Evolutionary conservation across 2,329 filamentous ascomycete species (phyloP).

Genomic region (Cladosporium sp.): DNA sequence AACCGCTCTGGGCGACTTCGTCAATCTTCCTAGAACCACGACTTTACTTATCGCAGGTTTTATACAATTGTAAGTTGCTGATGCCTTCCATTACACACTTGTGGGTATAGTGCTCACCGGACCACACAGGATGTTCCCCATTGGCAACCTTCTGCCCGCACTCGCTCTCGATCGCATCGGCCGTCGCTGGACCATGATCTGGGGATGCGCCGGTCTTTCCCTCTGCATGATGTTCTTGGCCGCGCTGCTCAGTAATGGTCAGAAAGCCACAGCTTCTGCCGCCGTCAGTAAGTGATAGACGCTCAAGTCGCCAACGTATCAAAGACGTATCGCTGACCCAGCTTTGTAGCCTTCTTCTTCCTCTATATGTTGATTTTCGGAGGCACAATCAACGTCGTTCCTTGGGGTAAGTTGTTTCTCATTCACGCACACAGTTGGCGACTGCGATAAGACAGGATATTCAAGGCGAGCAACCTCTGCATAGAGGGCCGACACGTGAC

Average conservation of each 20-base stretch:
- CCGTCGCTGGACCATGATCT: slow-evolving; percentile 25
- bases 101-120: neutral
- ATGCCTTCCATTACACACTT: neutral
- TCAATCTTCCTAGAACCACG: slow-evolving; percentile 39
- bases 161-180: slow-evolving; percentile 39
- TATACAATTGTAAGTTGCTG: slow-evolving; percentile 22
- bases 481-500: no score
- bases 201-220: slow-evolving; percentile 19
- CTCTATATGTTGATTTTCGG: slow-evolving; percentile 31
- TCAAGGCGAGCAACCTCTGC: no score
- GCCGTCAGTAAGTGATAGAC: slow-evolving; percentile 28
- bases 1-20: slow-evolving; percentile 40
- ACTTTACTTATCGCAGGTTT: slow-evolving; percentile 44
- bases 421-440: no score
- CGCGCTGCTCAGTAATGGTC: slow-evolving; percentile 37
- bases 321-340: no score
- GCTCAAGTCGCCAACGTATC: no score
- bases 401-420: slow-evolving; percentile 16
- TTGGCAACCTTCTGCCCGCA: slow-evolving; percentile 41
- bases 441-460: no score
- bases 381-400: slow-evolving; percentile 21
- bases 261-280: slow-evolving; percentile 37
- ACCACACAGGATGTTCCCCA: slow-evolving; percentile 28
- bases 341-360: slow-evolving; percentile 41
- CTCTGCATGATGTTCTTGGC: slow-evolving; percentile 36